A percentile compares a stretch with the other conserved stretches of the same genome.
Conservation (phyloP, 1,139 yeast genomes). For the Pichia sp. region DNA sequence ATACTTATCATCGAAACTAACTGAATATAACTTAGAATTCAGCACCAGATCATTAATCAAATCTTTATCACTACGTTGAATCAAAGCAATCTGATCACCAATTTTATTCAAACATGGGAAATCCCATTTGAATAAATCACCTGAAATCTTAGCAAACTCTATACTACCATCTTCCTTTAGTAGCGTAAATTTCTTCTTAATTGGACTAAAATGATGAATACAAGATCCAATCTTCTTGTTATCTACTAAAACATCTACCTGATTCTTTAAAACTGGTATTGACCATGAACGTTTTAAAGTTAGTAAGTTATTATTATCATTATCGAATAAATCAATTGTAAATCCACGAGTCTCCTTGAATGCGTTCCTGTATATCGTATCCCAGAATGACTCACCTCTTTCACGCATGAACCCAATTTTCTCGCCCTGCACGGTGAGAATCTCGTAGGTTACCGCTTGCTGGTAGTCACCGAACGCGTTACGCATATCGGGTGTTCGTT, state of each 20-base stretch:
- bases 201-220: constrained; percentile 85
- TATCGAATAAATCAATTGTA: constrained; percentile 35
- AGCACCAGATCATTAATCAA: too few species aligned
- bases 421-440: constrained; percentile 65
- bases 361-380: too few species aligned
- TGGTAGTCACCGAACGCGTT: constrained; percentile 81
- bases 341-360: constrained; percentile 77
- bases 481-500: constrained; percentile 80
- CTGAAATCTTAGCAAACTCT: constrained; percentile 78
- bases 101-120: constrained; percentile 63
- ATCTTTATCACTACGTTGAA: constrained; percentile 53
- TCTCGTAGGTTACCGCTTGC: constrained; percentile 72
- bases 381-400: constrained; percentile 60
- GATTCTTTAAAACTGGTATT: too few species aligned
- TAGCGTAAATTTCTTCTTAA: constrained; percentile 77
- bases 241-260: too few species aligned
- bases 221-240: too few species aligned
- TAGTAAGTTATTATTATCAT: too few species aligned
- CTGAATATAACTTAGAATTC: too few species aligned
- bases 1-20: too few species aligned
- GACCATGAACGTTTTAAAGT: too few species aligned
- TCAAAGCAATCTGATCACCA: constrained; percentile 59
- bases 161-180: constrained; percentile 47
- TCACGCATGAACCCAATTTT: constrained; percentile 76
- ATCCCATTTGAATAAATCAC: constrained; percentile 77